Percentiles rank a stretch among this genome's conserved stretches.
phyloP scores from a whole-genome alignment of 225 moss, liverwort and hornwort genomes.

The Thuidium tamariscinum region DNA sequence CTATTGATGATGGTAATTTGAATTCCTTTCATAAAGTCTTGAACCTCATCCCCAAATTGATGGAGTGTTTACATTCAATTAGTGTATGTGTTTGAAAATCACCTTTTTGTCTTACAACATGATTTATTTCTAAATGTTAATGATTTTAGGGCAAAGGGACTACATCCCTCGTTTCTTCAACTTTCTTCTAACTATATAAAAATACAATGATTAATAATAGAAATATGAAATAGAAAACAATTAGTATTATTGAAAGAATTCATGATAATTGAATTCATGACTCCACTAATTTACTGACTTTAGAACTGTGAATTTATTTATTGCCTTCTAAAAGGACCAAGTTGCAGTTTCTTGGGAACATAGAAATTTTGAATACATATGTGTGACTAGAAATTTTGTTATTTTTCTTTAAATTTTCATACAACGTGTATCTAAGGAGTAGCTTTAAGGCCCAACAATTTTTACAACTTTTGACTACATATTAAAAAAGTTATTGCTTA shows the following conservation, averaged over 20 bases:
- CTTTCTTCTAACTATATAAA: too few relatives aligned
- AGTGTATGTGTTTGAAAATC: not conserved
- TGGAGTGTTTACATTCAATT: not conserved
- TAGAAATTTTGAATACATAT: too few relatives aligned
- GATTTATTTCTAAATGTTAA: not conserved
- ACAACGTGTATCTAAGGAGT: too few relatives aligned
- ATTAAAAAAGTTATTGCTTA: too few relatives aligned
- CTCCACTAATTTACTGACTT: accelerated
- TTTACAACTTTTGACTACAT: too few relatives aligned
- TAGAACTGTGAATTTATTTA: accelerated
- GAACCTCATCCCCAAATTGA: not conserved
- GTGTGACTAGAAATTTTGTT: too few relatives aligned
- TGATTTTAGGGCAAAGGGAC: not conserved
- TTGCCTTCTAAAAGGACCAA: too few relatives aligned
- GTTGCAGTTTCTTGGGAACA: too few relatives aligned
- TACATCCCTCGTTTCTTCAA: too few relatives aligned
- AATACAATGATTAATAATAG: not conserved
- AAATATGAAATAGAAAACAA: not conserved
- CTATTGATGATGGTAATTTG: not conserved
- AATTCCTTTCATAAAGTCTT: not conserved
- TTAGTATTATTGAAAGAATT: not conserved
- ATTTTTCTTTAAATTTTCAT: too few relatives aligned
- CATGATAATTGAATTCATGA: not conserved
- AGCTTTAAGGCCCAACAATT: too few relatives aligned
- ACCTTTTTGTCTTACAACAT: not conserved